A percentile compares a stretch with the other conserved stretches of the same genome.
Conservation (phyloP, 148 eudicot genomes). For the Rhododendron henanense region DNA sequence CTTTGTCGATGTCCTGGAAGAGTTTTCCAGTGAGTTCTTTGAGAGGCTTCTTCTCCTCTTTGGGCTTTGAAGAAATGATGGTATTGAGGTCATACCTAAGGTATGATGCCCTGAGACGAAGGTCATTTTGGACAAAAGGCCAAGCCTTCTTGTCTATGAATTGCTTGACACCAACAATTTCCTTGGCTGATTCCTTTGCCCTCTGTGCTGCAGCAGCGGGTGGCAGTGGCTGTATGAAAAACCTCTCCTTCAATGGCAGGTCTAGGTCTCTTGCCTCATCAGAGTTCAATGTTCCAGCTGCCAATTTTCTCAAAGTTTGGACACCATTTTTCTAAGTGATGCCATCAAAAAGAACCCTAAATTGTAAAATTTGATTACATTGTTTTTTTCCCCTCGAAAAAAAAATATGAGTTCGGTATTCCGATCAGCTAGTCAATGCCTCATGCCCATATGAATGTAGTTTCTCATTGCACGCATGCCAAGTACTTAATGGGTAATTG, state of each 20-base stretch:
- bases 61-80: constrained; percentile 73
- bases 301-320: background rate
- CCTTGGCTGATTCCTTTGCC: constrained; percentile 86
- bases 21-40: constrained; percentile 77
- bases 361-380: background rate
- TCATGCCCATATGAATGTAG: background rate
- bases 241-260: constrained; percentile 62
- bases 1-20: constrained; percentile 60
- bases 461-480: background rate
- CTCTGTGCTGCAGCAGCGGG: constrained; percentile 76
- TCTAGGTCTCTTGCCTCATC: constrained; percentile 78
- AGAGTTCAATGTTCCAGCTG: constrained; percentile 93
- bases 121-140: constrained; percentile 93
- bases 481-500: background rate
- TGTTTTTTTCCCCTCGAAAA: background rate
- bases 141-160: constrained; percentile 92
- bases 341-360: background rate
- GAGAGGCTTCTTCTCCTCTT: constrained; percentile 74
- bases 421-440: background rate
- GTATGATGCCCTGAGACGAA: constrained; percentile 67
- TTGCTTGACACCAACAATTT: constrained; percentile 63
- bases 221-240: constrained; percentile 74
- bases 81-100: constrained; percentile 94
- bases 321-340: background rate
- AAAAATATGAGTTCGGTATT: too few species aligned